Percentiles rank a stretch among this genome's conserved stretches.
These are phyloP conservation scores for Clarireedia hainanense DNA, from an alignment of 2,329 filamentous ascomycete genomes.

Conservation along the genomic window DNA sequence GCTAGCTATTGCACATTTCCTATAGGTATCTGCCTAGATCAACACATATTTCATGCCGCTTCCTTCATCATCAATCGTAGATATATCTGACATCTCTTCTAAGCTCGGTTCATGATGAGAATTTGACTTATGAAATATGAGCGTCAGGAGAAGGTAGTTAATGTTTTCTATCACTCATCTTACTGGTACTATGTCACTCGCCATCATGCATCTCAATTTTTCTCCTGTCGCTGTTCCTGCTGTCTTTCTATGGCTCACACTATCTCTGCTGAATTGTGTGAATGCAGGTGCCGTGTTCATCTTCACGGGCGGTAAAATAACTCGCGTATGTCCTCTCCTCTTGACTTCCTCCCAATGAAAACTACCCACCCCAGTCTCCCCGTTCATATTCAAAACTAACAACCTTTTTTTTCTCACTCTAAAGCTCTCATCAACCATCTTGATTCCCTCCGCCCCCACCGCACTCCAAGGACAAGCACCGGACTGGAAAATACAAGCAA, in stretches of 20 bases:
- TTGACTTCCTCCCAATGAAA: neutral
- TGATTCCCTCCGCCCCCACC: neutral
- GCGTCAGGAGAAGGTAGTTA: no score
- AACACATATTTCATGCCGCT: no score
- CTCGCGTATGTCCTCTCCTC: neutral
- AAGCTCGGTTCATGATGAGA: no score
- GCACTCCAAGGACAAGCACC: neutral
- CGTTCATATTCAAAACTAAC: neutral
- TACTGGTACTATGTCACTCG: neutral
- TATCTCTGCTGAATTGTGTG: neutral
- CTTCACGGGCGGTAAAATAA: conserved; percentile 1
- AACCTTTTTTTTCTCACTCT: no score
- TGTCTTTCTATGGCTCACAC: neutral
- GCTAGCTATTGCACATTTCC: no score
- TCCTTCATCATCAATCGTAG: no score
- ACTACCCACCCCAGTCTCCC: neutral
- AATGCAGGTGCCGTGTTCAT: neutral
- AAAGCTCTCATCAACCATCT: neutral
- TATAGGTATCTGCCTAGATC: no score
- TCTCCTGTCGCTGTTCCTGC: neutral
- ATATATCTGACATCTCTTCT: no score
- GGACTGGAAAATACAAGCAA: neutral
- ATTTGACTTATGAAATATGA: no score
- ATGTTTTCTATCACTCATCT: neutral
- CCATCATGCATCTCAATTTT: neutral